Conservation (phyloP, 495 filamentous ascomycete species). For the Tetracladium marchalianum region DNA sequence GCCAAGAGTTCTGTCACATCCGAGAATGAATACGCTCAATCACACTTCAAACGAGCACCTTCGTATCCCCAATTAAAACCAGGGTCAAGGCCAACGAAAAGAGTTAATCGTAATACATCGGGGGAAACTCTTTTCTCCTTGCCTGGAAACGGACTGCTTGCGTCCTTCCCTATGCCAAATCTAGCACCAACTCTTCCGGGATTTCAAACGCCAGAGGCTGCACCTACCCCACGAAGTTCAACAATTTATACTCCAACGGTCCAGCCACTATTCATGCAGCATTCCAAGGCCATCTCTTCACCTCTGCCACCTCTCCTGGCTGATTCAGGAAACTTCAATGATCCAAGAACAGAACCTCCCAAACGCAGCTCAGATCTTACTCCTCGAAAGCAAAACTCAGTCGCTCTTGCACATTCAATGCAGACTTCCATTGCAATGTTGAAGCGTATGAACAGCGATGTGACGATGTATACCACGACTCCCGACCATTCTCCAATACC, state of each 20-base stretch:
- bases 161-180: neutral
- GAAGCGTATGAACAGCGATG: constrained; percentile 6
- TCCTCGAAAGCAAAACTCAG: neutral
- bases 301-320: constrained; percentile 8
- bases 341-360: neutral
- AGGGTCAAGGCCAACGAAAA: neutral
- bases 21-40: constrained; percentile 5
- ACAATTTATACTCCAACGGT: too few species aligned
- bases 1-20: neutral
- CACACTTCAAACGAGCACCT: neutral
- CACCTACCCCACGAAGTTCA: too few species aligned
- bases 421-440: neutral
- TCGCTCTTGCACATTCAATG: neutral
- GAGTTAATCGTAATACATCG: neutral
- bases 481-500: neutral
- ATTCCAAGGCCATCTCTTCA: neutral
- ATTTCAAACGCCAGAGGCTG: neutral
- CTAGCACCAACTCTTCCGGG: neutral
- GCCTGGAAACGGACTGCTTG: too few species aligned
- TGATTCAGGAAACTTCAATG: constrained; percentile 4
- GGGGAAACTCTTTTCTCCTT: too few species aligned
- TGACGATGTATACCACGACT: neutral
- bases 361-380: neutral
- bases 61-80: neutral
- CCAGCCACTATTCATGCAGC: too few species aligned